Evolutionary conservation across 2,329 filamentous ascomycete genomes (phyloP).

Genomic region (Xylaria sp.): DNA sequence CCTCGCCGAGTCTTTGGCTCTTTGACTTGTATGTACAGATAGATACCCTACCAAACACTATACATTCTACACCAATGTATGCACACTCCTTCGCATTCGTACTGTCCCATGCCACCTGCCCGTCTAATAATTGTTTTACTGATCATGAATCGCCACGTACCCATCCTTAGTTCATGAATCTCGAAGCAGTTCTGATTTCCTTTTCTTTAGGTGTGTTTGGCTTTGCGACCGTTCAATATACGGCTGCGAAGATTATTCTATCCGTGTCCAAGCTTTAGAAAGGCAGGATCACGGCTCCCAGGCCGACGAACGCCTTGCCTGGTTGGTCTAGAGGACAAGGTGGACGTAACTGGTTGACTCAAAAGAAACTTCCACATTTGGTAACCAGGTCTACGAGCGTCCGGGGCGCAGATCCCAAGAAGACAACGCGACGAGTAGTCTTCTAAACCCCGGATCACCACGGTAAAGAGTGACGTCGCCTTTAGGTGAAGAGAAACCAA

Average conservation of each 20-base stretch:
- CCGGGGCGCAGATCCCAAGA: not conserved
- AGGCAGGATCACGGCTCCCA: not conserved
- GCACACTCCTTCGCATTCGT: not conserved
- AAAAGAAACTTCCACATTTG: not conserved
- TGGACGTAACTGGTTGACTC: not conserved
- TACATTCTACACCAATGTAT: not conserved
- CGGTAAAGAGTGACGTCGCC: not conserved
- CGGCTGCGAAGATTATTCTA: not conserved
- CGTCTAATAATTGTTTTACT: not conserved
- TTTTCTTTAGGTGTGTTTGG: not conserved
- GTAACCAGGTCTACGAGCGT: not conserved
- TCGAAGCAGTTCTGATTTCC: not conserved
- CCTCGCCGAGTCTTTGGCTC: slow-evolving; percentile 38
- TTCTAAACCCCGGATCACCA: not conserved
- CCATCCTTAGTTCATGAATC: not conserved
- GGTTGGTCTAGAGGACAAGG: not conserved
- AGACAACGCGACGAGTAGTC: not conserved
- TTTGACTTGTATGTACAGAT: not conserved
- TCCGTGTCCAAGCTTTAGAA: not conserved
- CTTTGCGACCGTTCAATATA: not conserved
- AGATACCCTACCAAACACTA: not conserved
- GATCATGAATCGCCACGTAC: not conserved
- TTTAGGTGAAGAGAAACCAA: not conserved
- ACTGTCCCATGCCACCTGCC: not conserved
- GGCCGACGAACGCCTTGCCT: not conserved